These are phyloP conservation scores for Leccinum subgranulosum DNA, from an alignment of 768 basidiomycete genomes.

Conservation along the genomic window DNA sequence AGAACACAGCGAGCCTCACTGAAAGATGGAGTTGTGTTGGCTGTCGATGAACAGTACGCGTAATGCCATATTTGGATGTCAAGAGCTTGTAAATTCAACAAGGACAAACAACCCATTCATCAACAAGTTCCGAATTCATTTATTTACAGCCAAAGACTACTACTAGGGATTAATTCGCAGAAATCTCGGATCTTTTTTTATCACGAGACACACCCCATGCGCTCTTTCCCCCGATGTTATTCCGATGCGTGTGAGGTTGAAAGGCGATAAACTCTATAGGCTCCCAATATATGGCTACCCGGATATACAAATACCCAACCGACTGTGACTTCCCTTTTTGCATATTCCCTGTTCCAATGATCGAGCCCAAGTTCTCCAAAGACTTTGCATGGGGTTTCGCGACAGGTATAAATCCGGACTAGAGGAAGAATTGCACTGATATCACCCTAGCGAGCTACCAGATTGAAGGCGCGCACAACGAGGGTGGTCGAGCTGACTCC, in stretches of 20 bases:
- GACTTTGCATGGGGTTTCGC: constrained; percentile 6
- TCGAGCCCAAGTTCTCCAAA: not conserved
- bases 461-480: constrained; percentile 66
- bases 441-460: constrained; percentile 58
- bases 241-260: not conserved
- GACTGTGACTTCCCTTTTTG: not conserved
- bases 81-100: constrained; percentile 19
- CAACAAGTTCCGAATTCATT: not conserved
- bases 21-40: not conserved
- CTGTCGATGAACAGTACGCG: not conserved
- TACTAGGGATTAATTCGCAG: not conserved
- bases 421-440: not conserved
- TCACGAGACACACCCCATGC: not conserved
- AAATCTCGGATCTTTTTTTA: not conserved
- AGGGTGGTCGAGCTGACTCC: constrained; percentile 64
- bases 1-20: not conserved
- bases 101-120: constrained; percentile 7
- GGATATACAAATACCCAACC: not conserved
- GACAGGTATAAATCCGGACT: not conserved
- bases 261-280: not conserved
- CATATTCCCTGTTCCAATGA: not conserved
- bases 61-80: constrained; percentile 3
- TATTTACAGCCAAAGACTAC: not conserved
- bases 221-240: not conserved
- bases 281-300: not conserved